Percentiles rank a stretch among this genome's conserved stretches.
Evolutionary conservation across 768 basidiomycete species (phyloP).

Genomic region (Cyclocybe aegerita): DNA sequence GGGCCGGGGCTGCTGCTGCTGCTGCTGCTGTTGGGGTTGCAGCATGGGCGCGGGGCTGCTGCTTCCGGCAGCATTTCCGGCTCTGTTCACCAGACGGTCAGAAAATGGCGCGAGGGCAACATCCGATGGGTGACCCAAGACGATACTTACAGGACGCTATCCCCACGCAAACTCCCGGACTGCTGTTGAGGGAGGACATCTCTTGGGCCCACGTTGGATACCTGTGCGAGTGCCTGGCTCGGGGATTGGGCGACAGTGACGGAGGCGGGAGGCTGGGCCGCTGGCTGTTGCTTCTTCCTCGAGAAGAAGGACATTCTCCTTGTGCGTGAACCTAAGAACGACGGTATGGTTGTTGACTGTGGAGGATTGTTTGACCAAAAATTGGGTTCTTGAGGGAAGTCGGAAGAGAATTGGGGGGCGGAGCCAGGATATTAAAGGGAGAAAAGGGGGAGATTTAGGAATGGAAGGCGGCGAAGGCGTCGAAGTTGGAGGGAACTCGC

Average conservation of each 20-base stretch:
- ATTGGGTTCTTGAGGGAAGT: not conserved
- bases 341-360: conserved; percentile 59
- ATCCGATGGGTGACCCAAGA: not conserved
- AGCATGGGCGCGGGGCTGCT: conserved; percentile 22
- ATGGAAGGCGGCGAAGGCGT: conserved; percentile 7
- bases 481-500: not conserved
- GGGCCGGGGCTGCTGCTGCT: conserved; percentile 22
- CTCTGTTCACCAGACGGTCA: conserved; percentile 8
- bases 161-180: conserved; percentile 28
- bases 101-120: not conserved
- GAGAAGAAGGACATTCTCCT: conserved; percentile 94
- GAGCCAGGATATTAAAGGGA: conserved; percentile 4
- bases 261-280: conserved; percentile 40
- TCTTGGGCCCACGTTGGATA: conserved; percentile 32
- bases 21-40: conserved; percentile 22
- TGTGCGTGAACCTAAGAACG: conserved; percentile 55
- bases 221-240: conserved; percentile 66
- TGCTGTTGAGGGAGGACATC: conserved; percentile 18
- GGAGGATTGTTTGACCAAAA: not conserved
- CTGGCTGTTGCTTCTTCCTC: conserved; percentile 74
- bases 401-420: not conserved
- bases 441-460: conserved; percentile 6
- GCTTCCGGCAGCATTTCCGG: conserved; percentile 22
- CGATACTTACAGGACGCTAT: conserved; percentile 19
- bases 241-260: conserved; percentile 65